Conservation (phyloP, 1,284 basidiomycete species). For the Ganoderma multipileum region DNA sequence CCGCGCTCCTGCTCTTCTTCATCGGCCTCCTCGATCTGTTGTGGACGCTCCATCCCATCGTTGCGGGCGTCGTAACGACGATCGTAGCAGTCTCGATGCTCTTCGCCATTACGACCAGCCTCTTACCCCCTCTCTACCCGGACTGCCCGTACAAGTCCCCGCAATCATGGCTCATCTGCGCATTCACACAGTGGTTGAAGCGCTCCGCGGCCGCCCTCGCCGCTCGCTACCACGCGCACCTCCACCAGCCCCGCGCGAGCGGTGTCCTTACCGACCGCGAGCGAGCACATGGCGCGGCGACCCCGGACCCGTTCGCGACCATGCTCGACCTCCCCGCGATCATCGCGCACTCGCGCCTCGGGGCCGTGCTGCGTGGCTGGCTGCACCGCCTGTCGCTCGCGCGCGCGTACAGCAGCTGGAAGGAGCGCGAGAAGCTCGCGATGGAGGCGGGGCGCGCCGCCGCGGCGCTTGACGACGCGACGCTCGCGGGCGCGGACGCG, state of each 20-base stretch:
- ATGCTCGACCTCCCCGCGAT: constrained; percentile 13
- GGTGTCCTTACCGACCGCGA: neutral
- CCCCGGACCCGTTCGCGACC: constrained; percentile 21
- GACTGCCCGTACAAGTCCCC: constrained; percentile 30
- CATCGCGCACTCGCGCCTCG: constrained; percentile 14
- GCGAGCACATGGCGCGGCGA: constrained; percentile 7
- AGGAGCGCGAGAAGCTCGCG: constrained; percentile 21
- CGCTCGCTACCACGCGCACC: constrained; percentile 16
- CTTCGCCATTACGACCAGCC: constrained; percentile 15
- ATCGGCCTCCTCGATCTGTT: constrained; percentile 26
- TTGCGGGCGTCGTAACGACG: constrained; percentile 17
- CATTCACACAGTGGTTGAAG: constrained; percentile 15
- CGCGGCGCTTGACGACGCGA: constrained; percentile 23
- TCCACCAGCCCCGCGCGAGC: constrained; percentile 9
- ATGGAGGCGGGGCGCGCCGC: constrained; percentile 7
- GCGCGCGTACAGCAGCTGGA: constrained; percentile 22
- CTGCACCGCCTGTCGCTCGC: constrained; percentile 16
- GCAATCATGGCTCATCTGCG: constrained; percentile 24
- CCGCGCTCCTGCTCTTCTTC: constrained; percentile 29
- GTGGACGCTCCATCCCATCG: constrained; percentile 26
- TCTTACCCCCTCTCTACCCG: constrained; percentile 20
- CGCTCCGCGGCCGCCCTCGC: constrained; percentile 17
- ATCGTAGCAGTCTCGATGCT: constrained; percentile 18
- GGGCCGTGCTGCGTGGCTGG: constrained; percentile 15
- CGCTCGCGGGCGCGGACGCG: constrained; percentile 29